Evolutionary conservation across 2,329 filamentous ascomycete species (phyloP), one percentile per base, ranked within the genome.

Genomic region (Talaromyces sp.): DNA sequence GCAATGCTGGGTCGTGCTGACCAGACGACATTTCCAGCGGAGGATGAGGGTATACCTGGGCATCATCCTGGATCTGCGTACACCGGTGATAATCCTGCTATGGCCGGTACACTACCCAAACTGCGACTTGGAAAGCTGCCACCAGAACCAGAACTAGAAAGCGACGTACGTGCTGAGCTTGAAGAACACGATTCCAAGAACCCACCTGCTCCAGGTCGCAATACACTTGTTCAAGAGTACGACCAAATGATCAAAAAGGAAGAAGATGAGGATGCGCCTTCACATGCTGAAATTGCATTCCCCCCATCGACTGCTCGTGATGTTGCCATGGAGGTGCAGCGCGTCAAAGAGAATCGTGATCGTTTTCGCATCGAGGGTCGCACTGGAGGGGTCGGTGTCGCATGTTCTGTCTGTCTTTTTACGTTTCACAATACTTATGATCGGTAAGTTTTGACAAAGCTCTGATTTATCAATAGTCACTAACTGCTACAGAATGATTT

Each of bases 391-490:
- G 86, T 93, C 60, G 92, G 93, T 15, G 87, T 92, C 63, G 89
- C 89, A 31, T 84, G 97, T 66, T 96, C 93, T 72, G 89, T 96
- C 27, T 95, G 92, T 82, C 98, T 98, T 91, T 97, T 96, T 76
- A 99, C 95, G 0, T 97, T 98, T 74, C 95, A 99, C 82, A 99
- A 99, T 77, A 96, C 92, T 0, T 89, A 93, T 68, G 93, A 96
- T 77, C 90, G 88, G 92, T 93, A 80, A 82, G 87, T 68, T 7
- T 56, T 10, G 41, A 19, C 35, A 47, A 59, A 13, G 8, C 27
- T 58, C 22, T 2, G 33, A 27, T n/a, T 19, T 43, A 4, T 31
- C 15, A 1, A 60, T 59, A 71, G 77, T 66, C 77, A 31, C 67
- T 59, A 41, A 39, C 62, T 11, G 50, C 13, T 11, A 13, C 67